Conservation (phyloP, 352 stramenopile species). For the Phytopythium delawarense region DNA sequence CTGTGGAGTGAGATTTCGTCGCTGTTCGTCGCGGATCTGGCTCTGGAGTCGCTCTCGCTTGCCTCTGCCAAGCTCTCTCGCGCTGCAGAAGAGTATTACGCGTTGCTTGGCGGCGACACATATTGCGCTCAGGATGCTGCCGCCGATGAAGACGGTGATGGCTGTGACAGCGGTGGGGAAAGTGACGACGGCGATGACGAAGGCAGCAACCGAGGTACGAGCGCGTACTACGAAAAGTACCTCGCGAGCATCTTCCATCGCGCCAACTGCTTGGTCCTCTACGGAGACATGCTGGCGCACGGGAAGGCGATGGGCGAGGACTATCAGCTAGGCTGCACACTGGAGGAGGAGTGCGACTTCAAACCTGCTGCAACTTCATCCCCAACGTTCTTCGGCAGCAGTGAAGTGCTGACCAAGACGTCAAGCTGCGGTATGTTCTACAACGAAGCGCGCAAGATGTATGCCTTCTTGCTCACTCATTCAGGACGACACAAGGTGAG, state of each 20-base stretch:
- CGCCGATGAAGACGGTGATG: conserved; percentile 12
- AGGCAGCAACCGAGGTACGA: not conserved
- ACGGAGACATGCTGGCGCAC: conserved; percentile 52
- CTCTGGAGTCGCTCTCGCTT: conserved; percentile 57
- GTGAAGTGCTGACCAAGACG: conserved; percentile 30
- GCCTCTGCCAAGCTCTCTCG: conserved; percentile 49
- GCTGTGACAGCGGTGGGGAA: conserved; percentile 9
- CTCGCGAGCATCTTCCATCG: conserved; percentile 41
- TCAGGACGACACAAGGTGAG: not conserved
- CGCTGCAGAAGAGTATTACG: conserved; percentile 24
- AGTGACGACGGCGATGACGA: conserved; percentile 7
- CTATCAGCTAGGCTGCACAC: conserved; percentile 42
- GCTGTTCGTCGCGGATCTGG: conserved; percentile 43
- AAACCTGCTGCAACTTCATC: not conserved
- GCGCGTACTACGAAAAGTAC: conserved; percentile 34
- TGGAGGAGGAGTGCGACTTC: conserved; percentile 32
- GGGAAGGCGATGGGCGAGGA: conserved; percentile 28
- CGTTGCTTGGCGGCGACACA: not conserved
- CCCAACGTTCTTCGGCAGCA: conserved; percentile 13
- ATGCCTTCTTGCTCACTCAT: conserved; percentile 28
- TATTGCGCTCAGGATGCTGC: not conserved
- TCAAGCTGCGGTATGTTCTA: conserved; percentile 49
- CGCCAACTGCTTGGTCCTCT: conserved; percentile 43
- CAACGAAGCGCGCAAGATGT: conserved; percentile 52
- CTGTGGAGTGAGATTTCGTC: conserved; percentile 32